Base-by-base conservation (phyloP, 202 grass and related monocot genomes). In the Miscanthus sacchariflorus region DNA sequence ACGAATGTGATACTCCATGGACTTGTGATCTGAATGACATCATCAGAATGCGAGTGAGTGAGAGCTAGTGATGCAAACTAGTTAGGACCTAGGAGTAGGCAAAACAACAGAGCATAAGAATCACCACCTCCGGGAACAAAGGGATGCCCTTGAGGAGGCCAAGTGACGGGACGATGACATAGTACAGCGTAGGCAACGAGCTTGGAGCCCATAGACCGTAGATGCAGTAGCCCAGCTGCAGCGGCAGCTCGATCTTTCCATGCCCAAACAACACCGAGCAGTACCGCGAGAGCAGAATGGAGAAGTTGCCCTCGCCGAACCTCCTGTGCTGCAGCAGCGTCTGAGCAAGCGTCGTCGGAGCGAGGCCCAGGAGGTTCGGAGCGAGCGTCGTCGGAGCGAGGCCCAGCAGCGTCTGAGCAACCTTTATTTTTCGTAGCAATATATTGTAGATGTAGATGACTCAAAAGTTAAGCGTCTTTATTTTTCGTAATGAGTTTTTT, bases 301-400 rank as follows among this genome's bases (percentile, higher is more conserved):
- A 77, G 11, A 95, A 77, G 25, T 92, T 83, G 18, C 95, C 95
- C 59, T 92, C 93, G 21, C 87, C 82, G 91, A 93, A 98, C 92
- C 95, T 90, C 86, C 93, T 93, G 74, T 89, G 90, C 52, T 98
- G 95, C 79, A 98, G 35, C 44, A 95, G 40, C 17, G 89, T 87
- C 46, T 95, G 87, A 58, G 80, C 83, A 33, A 95, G 76, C 54
- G 93, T 98, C 68, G 88, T 27, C 9, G 93, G 91, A 44, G 68
- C 80, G 18, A 93, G 78, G 40, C 95, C 95, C 12, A 98, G 1
- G 79, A 30, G 28, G 28, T 30, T 30, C 28, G 28, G 28, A 30
- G 28, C 28, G 28, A 30, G 28, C 28, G 28, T 30, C 28, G 28
- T 30, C 28, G 28, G 28, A 30, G 28, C 28, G 28, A 30, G 28